Conservation (phyloP, 148 eudicot species). For the Dianthus caryophyllus region DNA sequence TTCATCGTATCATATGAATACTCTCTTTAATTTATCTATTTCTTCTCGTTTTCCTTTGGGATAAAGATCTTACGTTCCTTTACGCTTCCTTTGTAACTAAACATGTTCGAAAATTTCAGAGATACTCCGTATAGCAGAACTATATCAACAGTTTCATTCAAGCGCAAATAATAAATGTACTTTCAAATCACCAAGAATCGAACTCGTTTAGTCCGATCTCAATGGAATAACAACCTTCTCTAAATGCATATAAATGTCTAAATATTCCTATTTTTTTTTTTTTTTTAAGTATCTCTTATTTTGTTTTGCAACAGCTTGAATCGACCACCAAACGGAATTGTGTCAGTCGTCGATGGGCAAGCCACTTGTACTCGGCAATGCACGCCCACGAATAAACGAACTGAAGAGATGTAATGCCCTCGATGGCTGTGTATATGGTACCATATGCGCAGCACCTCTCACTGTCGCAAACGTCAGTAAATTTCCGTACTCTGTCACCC, state of each 20-base stretch:
- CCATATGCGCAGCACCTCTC: slow-evolving; percentile 99
- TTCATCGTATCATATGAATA: too few species aligned
- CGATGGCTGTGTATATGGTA: slow-evolving; percentile 92
- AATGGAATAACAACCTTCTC: neutral
- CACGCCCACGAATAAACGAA: slow-evolving; percentile 52
- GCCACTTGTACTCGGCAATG: slow-evolving; percentile 61
- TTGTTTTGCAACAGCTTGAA: neutral
- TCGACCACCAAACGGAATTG: neutral
- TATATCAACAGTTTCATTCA: slow-evolving; percentile 13
- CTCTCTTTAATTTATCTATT: too few species aligned
- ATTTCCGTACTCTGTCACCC: slow-evolving; percentile 84
- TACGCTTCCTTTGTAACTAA: too few species aligned
- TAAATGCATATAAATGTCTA: neutral
- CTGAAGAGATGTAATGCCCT: slow-evolving; percentile 93
- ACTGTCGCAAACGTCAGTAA: slow-evolving; percentile 85
- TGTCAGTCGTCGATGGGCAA: slow-evolving; percentile 35
- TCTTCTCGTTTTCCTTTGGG: too few species aligned
- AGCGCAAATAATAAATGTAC: neutral
- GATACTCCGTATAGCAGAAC: neutral
- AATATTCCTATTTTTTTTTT: neutral
- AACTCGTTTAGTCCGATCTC: slow-evolving; percentile 26
- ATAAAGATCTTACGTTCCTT: too few species aligned
- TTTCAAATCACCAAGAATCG: slow-evolving; percentile 14
- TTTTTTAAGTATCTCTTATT: neutral
- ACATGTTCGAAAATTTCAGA: too few species aligned